Percentiles rank a stretch among this genome's conserved stretches.
Evolutionary conservation across 768 basidiomycete genomes (phyloP).

Genomic region (Phanerodontia chrysosporium): DNA sequence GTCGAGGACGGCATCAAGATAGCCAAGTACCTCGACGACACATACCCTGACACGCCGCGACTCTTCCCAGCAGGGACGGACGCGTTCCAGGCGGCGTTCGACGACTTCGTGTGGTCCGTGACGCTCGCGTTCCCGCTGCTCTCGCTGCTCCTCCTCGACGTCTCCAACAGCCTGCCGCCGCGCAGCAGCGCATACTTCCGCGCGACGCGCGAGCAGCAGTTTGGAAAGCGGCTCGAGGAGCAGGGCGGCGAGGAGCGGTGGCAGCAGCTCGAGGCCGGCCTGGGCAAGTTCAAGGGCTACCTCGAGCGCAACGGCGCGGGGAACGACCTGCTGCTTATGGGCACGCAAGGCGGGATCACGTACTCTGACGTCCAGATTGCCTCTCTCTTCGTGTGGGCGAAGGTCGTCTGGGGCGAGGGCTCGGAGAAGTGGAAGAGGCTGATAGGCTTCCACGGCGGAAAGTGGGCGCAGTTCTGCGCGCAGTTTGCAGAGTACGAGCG

Average conservation of each 20-base stretch:
- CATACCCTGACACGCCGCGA: slow-evolving; percentile 40
- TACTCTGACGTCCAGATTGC: slow-evolving; percentile 41
- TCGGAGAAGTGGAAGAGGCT: slow-evolving; percentile 41
- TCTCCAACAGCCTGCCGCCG: slow-evolving; percentile 19
- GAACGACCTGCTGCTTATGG: slow-evolving; percentile 28
- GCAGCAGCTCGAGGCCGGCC: slow-evolving; percentile 31
- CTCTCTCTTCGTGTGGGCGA: slow-evolving; percentile 27
- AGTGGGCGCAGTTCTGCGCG: slow-evolving; percentile 13
- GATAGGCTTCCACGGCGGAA: slow-evolving; percentile 33
- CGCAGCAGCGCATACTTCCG: slow-evolving; percentile 37
- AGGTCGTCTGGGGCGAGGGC: slow-evolving; percentile 31
- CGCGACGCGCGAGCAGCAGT: slow-evolving; percentile 28
- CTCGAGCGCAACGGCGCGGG: slow-evolving; percentile 9
- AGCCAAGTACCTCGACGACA: slow-evolving; percentile 46
- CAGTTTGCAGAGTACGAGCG: neutral
- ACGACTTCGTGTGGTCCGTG: neutral
- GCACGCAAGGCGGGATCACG: slow-evolving; percentile 23
- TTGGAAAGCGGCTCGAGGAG: slow-evolving; percentile 36
- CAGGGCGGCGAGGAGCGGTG: slow-evolving; percentile 30
- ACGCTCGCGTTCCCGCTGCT: neutral
- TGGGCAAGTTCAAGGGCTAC: slow-evolving; percentile 23
- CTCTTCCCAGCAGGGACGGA: slow-evolving; percentile 38
- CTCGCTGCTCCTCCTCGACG: neutral
- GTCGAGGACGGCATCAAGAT: slow-evolving; percentile 44
- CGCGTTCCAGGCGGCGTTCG: slow-evolving; percentile 39